These are phyloP conservation scores for Ensete ventricosum DNA, from an alignment of 176 grass and related monocot genomes.

Conservation along the genomic window DNA sequence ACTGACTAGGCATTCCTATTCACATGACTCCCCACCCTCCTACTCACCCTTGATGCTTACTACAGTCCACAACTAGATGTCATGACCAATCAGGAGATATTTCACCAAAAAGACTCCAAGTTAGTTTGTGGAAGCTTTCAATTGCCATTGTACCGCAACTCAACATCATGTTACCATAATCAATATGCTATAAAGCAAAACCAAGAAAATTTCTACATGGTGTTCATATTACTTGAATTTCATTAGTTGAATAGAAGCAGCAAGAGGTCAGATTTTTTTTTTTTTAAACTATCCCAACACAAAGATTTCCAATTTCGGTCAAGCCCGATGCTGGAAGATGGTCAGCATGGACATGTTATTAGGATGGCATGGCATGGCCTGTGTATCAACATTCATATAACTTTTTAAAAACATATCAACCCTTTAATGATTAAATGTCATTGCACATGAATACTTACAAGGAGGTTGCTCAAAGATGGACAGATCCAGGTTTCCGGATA, in stretches of 20 bases:
- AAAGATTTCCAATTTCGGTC: no score
- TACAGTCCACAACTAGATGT: no score
- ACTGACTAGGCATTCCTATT: no score
- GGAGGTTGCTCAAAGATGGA: conserved; percentile 69
- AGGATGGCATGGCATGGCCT: neutral
- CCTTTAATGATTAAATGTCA: neutral
- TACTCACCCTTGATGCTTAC: no score
- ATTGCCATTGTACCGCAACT: neutral
- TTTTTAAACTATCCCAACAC: no score
- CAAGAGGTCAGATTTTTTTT: no score
- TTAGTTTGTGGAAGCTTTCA: neutral
- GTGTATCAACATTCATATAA: neutral
- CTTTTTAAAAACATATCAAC: neutral
- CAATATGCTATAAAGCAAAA: neutral
- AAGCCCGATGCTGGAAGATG: no score
- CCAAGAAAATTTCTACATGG: neutral
- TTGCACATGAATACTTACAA: conserved; percentile 46
- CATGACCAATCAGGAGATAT: neutral
- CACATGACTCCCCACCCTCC: no score
- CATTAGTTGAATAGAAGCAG: no score
- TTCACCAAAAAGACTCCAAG: neutral
- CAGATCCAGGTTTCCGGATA: conserved; percentile 61
- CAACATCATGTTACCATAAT: neutral
- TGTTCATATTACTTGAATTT: neutral
- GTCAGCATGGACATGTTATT: neutral